Evolutionary conservation across 257 asterid species (phyloP), one percentile per base, ranked within the genome.

Genomic region (Capsicum chinense): DNA sequence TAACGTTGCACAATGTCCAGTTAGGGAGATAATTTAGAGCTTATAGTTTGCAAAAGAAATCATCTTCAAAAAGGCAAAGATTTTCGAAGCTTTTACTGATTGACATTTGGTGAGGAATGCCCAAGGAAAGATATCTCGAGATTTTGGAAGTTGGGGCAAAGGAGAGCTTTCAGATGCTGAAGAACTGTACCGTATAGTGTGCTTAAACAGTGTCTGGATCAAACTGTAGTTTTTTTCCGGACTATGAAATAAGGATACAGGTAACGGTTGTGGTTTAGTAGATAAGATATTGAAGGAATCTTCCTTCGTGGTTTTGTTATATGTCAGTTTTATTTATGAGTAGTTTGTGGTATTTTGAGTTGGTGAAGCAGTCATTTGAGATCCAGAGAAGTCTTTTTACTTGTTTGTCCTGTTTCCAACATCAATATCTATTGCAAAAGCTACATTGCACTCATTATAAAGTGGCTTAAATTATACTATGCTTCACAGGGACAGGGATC

Each of bases 11-110:
- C 91, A 87, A 89, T 85, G 91, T 92, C 93, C 98, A 93, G 99
- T 95, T 89, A 94, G 93, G 87, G 88, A 93, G 92, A 89, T 97
- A 93, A 91, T 89, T 89, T 95, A 93, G 88, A 92, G 97, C 92
- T 84, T 94, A 87, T 92, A 92, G 90, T 93, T 94, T 92, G 97
- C 91, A 93, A 92, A 93, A 93, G 97, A 92, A 91, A 90, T 85
- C 94, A 89, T 89, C 97, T 91, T 90, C 97, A 91, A 93, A 87
- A 97, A 90, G 85, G 97, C 97, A 90, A 92, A 88, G 91, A 87
- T 87, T 92, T 92, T 88, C 90, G 91, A 92, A 89, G 94, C 91
- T 87, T 91, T 87, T 90, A 90, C 90, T 86, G 90, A 85, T 91
- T 92, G 97, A 84, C 89, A 89, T 90, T 84, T 89, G 91, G 83